phyloP scores from a whole-genome alignment of 2,329 filamentous ascomycete species.

The Emmonsiellopsis sp. region DNA sequence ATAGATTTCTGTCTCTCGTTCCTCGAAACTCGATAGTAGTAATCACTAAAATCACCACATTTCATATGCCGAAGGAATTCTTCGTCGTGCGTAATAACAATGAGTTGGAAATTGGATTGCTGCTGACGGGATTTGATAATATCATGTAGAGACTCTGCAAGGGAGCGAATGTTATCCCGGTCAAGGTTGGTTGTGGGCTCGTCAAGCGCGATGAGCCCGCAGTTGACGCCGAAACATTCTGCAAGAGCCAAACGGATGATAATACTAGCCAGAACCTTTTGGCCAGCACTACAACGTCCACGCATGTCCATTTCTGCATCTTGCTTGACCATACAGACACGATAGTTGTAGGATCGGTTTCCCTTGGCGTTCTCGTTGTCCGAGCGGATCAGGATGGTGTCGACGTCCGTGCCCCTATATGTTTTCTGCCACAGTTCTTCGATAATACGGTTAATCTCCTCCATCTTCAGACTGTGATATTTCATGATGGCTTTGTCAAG shows the following conservation, averaged over 20 bases:
- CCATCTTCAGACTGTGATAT: conserved; percentile 94
- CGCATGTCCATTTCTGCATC: conserved; percentile 99
- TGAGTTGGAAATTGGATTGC: conserved; percentile 93
- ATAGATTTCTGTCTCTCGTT: conserved; percentile 79
- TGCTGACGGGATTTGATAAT: conserved; percentile 77
- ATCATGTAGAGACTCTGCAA: conserved; percentile 73
- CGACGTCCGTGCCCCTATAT: conserved; percentile 94
- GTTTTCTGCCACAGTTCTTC: conserved; percentile 95
- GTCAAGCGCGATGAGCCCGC: conserved; percentile 90
- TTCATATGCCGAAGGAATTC: conserved; percentile 91
- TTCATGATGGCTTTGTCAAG: conserved; percentile 96
- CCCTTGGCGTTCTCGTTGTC: conserved; percentile 68
- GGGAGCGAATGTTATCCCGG: conserved; percentile 81
- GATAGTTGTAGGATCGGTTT: conserved; percentile 89
- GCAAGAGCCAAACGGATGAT: conserved; percentile 94
- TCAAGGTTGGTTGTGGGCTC: conserved; percentile 97
- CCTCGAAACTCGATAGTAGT: conserved; percentile 78
- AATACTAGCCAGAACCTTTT: conserved; percentile 93
- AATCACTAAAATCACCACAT: conserved; percentile 84
- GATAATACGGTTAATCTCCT: conserved; percentile 90
- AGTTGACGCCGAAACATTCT: conserved; percentile 93
- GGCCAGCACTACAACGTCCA: conserved; percentile 88
- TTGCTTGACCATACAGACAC: conserved; percentile 94
- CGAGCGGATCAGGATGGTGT: conserved; percentile 89
- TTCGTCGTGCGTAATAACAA: conserved; percentile 98